These are phyloP conservation scores for Obelidium mucronatum DNA, from an alignment of 192 early-diverging fungal species.

Conservation along the genomic window DNA sequence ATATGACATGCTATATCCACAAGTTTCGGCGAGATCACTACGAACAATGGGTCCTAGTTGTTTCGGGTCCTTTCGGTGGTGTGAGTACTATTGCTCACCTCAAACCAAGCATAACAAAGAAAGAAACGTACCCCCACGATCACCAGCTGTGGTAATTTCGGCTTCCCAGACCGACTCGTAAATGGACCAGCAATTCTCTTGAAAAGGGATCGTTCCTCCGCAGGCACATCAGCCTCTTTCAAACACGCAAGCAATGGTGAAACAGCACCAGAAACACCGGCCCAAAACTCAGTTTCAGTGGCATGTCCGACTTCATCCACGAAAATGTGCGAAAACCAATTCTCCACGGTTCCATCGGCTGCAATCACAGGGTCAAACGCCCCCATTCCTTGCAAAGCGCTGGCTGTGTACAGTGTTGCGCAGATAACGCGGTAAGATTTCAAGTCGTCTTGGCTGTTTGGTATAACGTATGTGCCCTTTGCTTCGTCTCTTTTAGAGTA, in stretches of 20 bases:
- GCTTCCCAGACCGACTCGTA: background rate
- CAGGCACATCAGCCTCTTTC: background rate
- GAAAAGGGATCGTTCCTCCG: background rate
- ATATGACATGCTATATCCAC: conserved; percentile 28
- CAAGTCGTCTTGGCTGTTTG: background rate
- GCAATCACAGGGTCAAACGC: conserved; percentile 18
- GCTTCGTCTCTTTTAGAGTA: background rate
- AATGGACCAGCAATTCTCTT: conserved; percentile 11
- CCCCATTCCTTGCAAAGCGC: conserved; percentile 17
- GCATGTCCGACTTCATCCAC: conserved; percentile 37
- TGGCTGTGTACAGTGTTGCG: conserved; percentile 11
- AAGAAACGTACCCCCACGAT: conserved; percentile 18
- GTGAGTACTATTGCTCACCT: background rate
- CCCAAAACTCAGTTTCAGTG: conserved; percentile 40
- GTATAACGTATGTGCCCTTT: conserved; percentile 9
- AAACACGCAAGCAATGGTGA: background rate
- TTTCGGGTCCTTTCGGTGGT: conserved; percentile 34
- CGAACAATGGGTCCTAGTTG: conserved; percentile 36
- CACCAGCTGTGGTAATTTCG: conserved; percentile 15
- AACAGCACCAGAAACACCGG: conserved; percentile 17
- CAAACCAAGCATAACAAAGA: background rate
- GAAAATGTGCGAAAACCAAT: conserved; percentile 20
- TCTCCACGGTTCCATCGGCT: background rate
- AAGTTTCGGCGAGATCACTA: conserved; percentile 9
- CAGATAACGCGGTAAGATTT: conserved; percentile 1